Percentiles rank a stretch among this genome's conserved stretches.
Evolutionary conservation across 2,329 filamentous ascomycete species (phyloP).

Genomic region (Apiospora saccharicola): DNA sequence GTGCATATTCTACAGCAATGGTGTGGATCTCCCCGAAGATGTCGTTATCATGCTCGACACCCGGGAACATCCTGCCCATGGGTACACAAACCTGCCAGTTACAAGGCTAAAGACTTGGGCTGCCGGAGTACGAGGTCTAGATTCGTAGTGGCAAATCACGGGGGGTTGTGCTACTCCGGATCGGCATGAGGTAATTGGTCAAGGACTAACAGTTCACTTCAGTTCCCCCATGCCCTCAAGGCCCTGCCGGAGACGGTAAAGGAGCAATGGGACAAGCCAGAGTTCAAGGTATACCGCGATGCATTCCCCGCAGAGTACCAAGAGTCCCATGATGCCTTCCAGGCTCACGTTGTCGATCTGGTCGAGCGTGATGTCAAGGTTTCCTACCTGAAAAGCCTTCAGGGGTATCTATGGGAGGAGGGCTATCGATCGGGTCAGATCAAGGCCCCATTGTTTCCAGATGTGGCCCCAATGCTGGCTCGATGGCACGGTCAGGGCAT

Average conservation of each 20-base stretch:
- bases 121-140: not conserved
- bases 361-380: conserved; percentile 77
- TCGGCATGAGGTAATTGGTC: conserved; percentile 7
- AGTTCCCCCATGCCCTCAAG: conserved; percentile 81
- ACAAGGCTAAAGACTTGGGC: not conserved
- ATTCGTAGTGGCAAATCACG: conserved; percentile 12
- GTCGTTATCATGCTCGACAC: conserved; percentile 1
- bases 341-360: conserved; percentile 73
- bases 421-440: conserved; percentile 76
- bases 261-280: conserved; percentile 70
- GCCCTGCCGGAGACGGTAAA: conserved; percentile 70
- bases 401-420: conserved; percentile 79
- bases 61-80: conserved; percentile 6
- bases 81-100: conserved; percentile 12
- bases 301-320: conserved; percentile 74
- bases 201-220: conserved; percentile 14
- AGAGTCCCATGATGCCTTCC: conserved; percentile 64
- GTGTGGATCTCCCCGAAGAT: conserved; percentile 14
- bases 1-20: conserved; percentile 11
- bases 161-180: not conserved
- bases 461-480: conserved; percentile 71
- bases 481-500: conserved; percentile 64
- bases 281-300: conserved; percentile 72
- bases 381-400: conserved; percentile 79
- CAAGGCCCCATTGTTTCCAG: conserved; percentile 75